These are phyloP conservation scores for Paecilomyces fulvus DNA, from an alignment of 2,329 filamentous ascomycete genomes.

Conservation along the genomic window DNA sequence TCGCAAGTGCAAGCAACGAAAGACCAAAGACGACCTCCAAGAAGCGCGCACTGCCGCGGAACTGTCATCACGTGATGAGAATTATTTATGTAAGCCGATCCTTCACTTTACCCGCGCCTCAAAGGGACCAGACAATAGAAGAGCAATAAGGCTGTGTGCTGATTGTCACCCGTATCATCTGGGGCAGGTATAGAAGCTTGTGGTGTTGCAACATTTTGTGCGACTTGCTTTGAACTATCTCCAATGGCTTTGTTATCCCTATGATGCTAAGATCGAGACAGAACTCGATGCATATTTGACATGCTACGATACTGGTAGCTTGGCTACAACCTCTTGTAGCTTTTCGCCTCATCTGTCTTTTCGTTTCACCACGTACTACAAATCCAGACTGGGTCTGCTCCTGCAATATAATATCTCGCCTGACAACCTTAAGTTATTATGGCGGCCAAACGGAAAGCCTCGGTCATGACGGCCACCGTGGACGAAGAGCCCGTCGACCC, in stretches of 20 bases:
- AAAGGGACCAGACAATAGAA: neutral
- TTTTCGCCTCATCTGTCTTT: neutral
- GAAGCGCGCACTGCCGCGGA: constrained; percentile 15
- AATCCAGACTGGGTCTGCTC: neutral
- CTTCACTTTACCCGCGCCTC: constrained; percentile 2
- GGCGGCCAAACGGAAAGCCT: constrained; percentile 88
- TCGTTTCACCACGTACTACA: neutral
- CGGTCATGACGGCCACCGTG: constrained; percentile 56
- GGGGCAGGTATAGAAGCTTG: neutral
- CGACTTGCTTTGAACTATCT: neutral
- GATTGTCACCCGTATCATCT: neutral
- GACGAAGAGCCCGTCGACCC: constrained; percentile 86
- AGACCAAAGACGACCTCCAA: constrained; percentile 3
- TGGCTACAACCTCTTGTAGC: neutral
- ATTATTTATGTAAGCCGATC: constrained; percentile 2
- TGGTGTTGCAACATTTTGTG: neutral
- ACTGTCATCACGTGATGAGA: constrained; percentile 13
- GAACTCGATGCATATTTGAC: neutral
- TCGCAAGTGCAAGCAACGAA: constrained; percentile 11
- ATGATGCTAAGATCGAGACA: neutral
- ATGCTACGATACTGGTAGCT: neutral
- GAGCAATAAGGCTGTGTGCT: neutral
- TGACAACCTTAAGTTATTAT: constrained; percentile 43
- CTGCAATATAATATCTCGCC: neutral
- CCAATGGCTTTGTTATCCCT: neutral